Evolutionary conservation across 2,329 filamentous ascomycete species (phyloP).

Genomic region (Exophiala spinifera): DNA sequence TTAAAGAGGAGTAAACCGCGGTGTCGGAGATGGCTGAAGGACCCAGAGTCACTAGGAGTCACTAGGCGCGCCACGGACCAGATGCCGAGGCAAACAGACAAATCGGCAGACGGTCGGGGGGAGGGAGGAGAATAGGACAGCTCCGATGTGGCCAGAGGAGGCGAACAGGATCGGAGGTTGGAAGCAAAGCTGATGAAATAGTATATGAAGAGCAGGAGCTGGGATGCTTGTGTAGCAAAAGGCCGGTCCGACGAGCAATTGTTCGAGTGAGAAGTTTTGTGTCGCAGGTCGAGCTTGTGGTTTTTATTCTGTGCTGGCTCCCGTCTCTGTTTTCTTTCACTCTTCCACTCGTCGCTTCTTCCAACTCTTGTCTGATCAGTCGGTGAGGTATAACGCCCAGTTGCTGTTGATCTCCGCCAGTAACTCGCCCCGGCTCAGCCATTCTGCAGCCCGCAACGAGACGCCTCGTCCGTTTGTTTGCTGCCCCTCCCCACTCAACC

Average conservation of each 20-base stretch:
- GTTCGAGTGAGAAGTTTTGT: neutral
- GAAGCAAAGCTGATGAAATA: neutral
- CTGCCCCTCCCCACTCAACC: constrained; percentile 2
- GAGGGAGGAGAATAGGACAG: neutral
- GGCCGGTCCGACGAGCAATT: neutral
- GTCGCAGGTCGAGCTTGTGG: neutral
- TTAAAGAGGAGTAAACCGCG: neutral
- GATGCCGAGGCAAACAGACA: neutral
- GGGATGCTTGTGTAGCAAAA: neutral
- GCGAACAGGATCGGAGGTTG: neutral
- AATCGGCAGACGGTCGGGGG: neutral
- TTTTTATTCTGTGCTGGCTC: neutral
- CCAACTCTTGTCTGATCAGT: neutral
- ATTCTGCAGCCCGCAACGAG: too few relatives aligned
- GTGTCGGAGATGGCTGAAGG: neutral
- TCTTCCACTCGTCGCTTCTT: neutral
- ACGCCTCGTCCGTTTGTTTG: neutral
- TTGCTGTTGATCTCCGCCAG: neutral
- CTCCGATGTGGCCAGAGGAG: neutral
- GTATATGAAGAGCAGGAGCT: neutral
- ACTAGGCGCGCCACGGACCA: neutral
- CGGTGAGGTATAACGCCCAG: neutral
- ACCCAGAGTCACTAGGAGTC: neutral
- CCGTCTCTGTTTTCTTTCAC: neutral
- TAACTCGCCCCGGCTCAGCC: neutral